Evolutionary conservation across 108 stramenopile genomes (phyloP).

Genomic region (Epipyxis sp.): DNA sequence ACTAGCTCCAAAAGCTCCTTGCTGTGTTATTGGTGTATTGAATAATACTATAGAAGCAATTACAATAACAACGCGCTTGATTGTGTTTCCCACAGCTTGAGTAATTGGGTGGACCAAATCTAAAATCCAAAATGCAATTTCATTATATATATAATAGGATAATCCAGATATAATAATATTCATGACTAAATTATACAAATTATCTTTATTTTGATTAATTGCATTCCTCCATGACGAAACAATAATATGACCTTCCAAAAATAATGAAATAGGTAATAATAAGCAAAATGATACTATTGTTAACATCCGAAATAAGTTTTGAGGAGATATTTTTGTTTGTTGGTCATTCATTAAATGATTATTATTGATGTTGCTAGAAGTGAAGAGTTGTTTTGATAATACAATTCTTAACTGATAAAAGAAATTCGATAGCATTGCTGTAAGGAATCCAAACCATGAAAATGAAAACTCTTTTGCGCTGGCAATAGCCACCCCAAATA

Average conservation of each 20-base stretch:
- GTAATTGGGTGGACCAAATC: slow-evolving; percentile 79
- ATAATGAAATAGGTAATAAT: background rate
- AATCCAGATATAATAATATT: slow-evolving; percentile 10
- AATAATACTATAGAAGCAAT: slow-evolving; percentile 89
- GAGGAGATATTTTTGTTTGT: background rate
- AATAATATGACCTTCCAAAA: background rate
- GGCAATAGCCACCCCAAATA: slow-evolving; percentile 77
- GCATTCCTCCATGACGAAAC: background rate
- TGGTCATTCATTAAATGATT: background rate
- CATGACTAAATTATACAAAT: background rate
- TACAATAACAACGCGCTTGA: slow-evolving; percentile 98
- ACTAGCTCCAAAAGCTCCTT: slow-evolving; percentile 80
- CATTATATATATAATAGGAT: slow-evolving; percentile 35
- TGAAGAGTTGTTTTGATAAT: background rate
- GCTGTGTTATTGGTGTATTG: slow-evolving; percentile 91
- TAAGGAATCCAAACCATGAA: slow-evolving; percentile 41
- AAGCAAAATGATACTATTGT: background rate
- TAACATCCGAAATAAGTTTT: background rate
- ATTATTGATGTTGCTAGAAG: background rate
- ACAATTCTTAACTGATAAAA: background rate
- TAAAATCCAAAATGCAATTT: slow-evolving; percentile 32
- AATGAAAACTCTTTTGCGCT: slow-evolving; percentile 49
- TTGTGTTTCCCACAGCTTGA: slow-evolving; percentile 97
- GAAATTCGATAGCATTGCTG: slow-evolving; percentile 41
- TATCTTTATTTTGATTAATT: background rate